These are phyloP conservation scores for Phytophthora pisi DNA, from an alignment of 352 stramenopile species.

Conservation along the genomic window DNA sequence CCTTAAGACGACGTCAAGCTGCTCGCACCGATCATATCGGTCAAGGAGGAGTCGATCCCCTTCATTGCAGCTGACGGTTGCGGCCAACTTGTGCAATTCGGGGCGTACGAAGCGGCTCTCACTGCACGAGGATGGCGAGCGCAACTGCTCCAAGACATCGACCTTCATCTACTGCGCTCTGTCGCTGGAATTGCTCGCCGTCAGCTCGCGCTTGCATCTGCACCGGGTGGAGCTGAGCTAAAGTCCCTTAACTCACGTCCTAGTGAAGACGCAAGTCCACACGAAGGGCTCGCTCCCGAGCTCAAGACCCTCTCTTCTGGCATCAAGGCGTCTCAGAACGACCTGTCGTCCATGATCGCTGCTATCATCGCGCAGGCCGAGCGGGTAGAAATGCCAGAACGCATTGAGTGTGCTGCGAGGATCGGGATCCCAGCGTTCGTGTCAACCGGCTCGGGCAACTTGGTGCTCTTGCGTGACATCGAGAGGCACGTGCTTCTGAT, in stretches of 20 bases:
- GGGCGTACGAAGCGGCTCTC: conserved; percentile 28
- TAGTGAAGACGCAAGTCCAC: background rate
- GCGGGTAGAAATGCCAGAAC: background rate
- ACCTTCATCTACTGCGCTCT: conserved; percentile 28
- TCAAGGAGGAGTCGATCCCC: conserved; percentile 16
- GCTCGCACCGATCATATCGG: background rate
- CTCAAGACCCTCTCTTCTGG: conserved; percentile 10
- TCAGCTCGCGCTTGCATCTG: conserved; percentile 9
- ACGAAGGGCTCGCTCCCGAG: conserved; percentile 11
- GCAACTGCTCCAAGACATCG: conserved; percentile 30
- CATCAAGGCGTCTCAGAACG: conserved; percentile 27
- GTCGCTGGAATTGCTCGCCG: conserved; percentile 24
- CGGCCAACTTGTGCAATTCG: conserved; percentile 14
- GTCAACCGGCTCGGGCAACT: conserved; percentile 20
- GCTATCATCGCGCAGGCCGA: conserved; percentile 29
- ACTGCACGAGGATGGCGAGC: conserved; percentile 26
- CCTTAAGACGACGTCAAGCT: background rate
- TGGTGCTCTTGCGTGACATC: conserved; percentile 28
- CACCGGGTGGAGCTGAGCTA: background rate
- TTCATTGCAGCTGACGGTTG: conserved; percentile 23
- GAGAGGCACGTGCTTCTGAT: conserved; percentile 24
- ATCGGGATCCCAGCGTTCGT: conserved; percentile 25
- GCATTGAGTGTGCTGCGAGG: conserved; percentile 10
- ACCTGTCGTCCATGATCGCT: conserved; percentile 30
- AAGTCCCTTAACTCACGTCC: background rate